Conservation (phyloP, 2,329 filamentous ascomycete genomes). For the Aplosporella prunicola region DNA sequence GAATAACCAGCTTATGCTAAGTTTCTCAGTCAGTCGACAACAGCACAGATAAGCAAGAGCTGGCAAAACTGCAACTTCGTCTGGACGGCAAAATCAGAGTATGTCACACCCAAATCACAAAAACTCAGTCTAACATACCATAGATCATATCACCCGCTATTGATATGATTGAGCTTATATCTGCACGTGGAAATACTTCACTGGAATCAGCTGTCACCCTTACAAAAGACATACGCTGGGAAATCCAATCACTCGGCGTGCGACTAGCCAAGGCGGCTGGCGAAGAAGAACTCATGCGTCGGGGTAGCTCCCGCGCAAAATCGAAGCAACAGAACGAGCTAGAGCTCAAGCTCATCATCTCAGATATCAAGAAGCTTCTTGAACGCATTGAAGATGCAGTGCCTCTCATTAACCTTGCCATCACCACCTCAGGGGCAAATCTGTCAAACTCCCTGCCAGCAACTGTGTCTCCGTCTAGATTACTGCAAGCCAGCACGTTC, state of each 20-base stretch:
- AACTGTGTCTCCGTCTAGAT: constrained; percentile 77
- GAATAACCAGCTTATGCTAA: constrained; percentile 14
- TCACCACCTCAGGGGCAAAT: constrained; percentile 85
- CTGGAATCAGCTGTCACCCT: constrained; percentile 78
- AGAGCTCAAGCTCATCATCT: constrained; percentile 60
- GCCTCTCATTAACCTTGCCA: constrained; percentile 83
- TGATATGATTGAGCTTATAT: constrained; percentile 84
- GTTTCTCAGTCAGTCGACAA: constrained; percentile 4
- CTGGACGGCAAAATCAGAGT: constrained; percentile 81
- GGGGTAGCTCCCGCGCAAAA: constrained; percentile 36
- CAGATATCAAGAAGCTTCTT: constrained; percentile 66
- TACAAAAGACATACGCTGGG: constrained; percentile 71
- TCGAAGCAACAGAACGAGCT: constrained; percentile 48
- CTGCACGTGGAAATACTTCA: constrained; percentile 65
- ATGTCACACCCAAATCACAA: constrained; percentile 15
- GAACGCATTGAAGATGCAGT: constrained; percentile 80
- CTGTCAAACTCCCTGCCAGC: constrained; percentile 70
- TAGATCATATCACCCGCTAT: constrained; percentile 83
- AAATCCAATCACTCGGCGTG: constrained; percentile 71
- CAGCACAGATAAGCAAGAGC: constrained; percentile 51
- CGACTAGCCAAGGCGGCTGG: constrained; percentile 62
- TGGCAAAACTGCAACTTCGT: constrained; percentile 60
- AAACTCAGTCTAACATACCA: neutral
- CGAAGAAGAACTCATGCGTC: constrained; percentile 46
- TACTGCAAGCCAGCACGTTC: constrained; percentile 88